Base-by-base conservation (phyloP, 306 rosid species). In the Astragalus membranaceus region DNA sequence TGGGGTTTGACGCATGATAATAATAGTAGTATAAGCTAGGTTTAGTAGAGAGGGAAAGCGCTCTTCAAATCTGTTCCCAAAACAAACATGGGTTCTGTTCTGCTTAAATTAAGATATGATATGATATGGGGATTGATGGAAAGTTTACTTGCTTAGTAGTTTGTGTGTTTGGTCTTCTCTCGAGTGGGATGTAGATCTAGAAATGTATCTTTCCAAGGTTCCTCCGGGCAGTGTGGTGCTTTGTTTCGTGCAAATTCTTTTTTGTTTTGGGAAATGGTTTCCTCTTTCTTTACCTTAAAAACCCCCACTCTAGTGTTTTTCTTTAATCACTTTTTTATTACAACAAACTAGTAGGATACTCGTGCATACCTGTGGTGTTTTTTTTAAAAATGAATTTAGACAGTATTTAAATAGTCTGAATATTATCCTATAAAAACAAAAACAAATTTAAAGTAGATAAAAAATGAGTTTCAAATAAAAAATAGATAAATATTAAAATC, bases 121-220 rank as follows among this genome's bases (percentile, higher is more conserved):
- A 32, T 5, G 49, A 48, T 74, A 54, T 69, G 10, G 84, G 84
- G 80, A 80, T 80, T 70, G 80, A 64, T 70, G 78, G 78, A 64
- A 12, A 49, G 72, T 59, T 49, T 35, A 35, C 39, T 35, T 7
- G 3, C 42, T 65, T 43, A 39, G 39, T n/a, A 43, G 42, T 71
- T 8, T 2, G 32, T 8, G 0, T 60, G 37, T 35, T 63, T 75
- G 52, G 41, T 41, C 35, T 75, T 70, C 42, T 81, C 72, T 77
- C 75, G 50, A 57, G 84, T 75, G 75, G 81, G 75, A 43, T 81
- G 79, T 55, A 57, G 43, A 81, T 73, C 77, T 62, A 77, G 82
- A 77, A 77, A 77, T 73, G 82, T 49, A 7, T 35, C 64, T 69
- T 81, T 73, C 80, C 83, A 70, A 75, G 75, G 72, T 64, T 47